Evolutionary conservation across 1,284 basidiomycete species (phyloP).

Genomic region (Tilletia caries): DNA sequence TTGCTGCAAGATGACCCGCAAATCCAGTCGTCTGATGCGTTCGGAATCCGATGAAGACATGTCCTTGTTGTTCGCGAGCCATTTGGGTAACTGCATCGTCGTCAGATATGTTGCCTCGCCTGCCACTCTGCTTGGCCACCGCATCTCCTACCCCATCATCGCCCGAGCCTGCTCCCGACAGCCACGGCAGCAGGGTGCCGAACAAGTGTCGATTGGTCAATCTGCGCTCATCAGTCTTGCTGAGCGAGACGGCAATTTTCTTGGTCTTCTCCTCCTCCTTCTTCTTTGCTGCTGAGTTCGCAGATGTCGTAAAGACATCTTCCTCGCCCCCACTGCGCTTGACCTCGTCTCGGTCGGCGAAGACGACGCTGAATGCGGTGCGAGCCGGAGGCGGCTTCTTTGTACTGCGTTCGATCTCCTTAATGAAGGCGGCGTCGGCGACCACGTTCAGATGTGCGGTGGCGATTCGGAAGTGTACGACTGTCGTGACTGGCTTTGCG

Average conservation of each 20-base stretch:
- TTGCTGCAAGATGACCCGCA: slow-evolving; percentile 81
- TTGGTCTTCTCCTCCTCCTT: background rate
- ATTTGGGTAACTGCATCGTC: slow-evolving; percentile 37
- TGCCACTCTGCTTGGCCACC: slow-evolving; percentile 50
- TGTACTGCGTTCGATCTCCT: slow-evolving; percentile 83
- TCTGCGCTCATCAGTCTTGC: background rate
- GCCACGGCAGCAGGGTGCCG: background rate
- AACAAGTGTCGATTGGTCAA: slow-evolving; percentile 55
- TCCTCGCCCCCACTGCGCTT: slow-evolving; percentile 55
- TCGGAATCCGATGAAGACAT: slow-evolving; percentile 55
- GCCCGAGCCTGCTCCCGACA: background rate
- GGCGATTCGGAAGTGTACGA: slow-evolving; percentile 75
- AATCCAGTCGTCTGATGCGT: slow-evolving; percentile 90
- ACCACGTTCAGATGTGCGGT: slow-evolving; percentile 74
- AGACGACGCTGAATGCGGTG: slow-evolving; percentile 80
- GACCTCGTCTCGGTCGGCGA: slow-evolving; percentile 83
- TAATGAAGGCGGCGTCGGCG: slow-evolving; percentile 68
- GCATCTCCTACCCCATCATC: slow-evolving; percentile 58
- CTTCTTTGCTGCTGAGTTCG: background rate
- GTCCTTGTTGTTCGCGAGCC: slow-evolving; percentile 44
- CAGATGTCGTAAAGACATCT: slow-evolving; percentile 54
- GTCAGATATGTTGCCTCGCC: background rate
- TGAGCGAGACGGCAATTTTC: background rate
- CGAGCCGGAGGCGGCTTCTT: slow-evolving; percentile 85
- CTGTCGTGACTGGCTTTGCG: slow-evolving; percentile 53